phyloP scores from a whole-genome alignment of 331 rosid genomes.

The Prunus yedoensis region DNA sequence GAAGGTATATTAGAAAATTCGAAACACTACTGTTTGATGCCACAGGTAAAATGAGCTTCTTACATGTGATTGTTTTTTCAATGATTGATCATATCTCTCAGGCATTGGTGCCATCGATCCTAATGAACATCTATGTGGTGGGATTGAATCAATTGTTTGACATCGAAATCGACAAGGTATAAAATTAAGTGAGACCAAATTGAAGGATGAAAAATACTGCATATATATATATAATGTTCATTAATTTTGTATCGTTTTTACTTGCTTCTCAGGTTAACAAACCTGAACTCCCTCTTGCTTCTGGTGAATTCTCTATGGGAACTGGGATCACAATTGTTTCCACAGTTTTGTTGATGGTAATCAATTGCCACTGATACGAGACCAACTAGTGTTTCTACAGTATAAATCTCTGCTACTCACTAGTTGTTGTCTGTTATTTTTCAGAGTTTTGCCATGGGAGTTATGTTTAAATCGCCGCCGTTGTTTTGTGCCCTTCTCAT shows the following conservation, averaged over 20 bases:
- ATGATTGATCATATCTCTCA: not conserved
- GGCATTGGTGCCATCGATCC: slow-evolving; percentile 16
- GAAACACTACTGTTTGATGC: not conserved
- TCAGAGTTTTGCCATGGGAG: slow-evolving; percentile 21
- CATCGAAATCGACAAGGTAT: slow-evolving; percentile 18
- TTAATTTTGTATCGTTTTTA: not conserved
- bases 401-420: no score
- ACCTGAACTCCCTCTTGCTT: slow-evolving; percentile 16
- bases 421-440: not conserved
- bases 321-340: slow-evolving; percentile 18
- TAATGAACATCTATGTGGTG: slow-evolving; percentile 22
- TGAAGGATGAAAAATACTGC: not conserved
- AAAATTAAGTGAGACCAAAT: not conserved
- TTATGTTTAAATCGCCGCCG: slow-evolving; percentile 15
- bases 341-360: slow-evolving; percentile 9
- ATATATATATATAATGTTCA: not conserved
- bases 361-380: not conserved
- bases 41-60: not conserved
- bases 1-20: slow-evolving; percentile 6
- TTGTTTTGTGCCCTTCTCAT: slow-evolving; percentile 11
- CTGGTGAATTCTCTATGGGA: slow-evolving; percentile 20
- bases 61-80: not conserved
- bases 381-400: no score
- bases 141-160: slow-evolving; percentile 20
- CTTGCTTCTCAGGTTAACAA: slow-evolving; percentile 15